These are phyloP conservation scores for Brettanomyces custersianus DNA, from an alignment of 805 yeast species.

Conservation along the genomic window DNA sequence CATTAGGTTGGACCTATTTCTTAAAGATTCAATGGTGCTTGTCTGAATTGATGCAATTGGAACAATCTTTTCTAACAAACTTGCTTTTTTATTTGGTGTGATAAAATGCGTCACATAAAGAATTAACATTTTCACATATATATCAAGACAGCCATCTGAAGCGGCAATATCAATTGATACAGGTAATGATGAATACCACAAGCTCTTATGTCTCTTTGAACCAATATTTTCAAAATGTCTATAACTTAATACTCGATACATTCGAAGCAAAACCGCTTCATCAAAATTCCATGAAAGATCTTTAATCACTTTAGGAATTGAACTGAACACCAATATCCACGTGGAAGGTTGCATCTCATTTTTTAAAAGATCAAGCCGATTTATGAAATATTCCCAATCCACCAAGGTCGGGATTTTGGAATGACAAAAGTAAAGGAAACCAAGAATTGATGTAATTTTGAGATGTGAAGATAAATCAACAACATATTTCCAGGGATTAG, in stretches of 20 bases:
- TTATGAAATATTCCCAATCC: conserved; percentile 24
- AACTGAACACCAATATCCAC: conserved; percentile 12
- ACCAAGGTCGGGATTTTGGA: conserved; percentile 14
- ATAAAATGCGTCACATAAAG: conserved; percentile 14
- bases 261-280: conserved; percentile 20
- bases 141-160: conserved; percentile 23
- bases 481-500: conserved; percentile 21
- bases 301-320: conserved; percentile 13
- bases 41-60: conserved; percentile 25
- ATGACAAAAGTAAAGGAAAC: conserved; percentile 19
- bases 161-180: conserved; percentile 5
- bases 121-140: conserved; percentile 22
- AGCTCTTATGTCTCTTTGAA: neutral
- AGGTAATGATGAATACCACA: conserved; percentile 11
- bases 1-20: conserved; percentile 23
- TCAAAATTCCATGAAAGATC: conserved; percentile 23
- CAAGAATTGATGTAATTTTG: conserved; percentile 12
- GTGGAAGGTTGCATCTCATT: neutral
- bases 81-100: conserved; percentile 10
- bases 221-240: conserved; percentile 22
- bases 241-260: conserved; percentile 19
- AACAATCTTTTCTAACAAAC: conserved; percentile 24
- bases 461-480: conserved; percentile 9
- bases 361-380: conserved; percentile 12
- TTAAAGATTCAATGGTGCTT: conserved; percentile 15